Evolutionary conservation across 2,329 filamentous ascomycete genomes (phyloP).

Genomic region (Xylaria sp.): DNA sequence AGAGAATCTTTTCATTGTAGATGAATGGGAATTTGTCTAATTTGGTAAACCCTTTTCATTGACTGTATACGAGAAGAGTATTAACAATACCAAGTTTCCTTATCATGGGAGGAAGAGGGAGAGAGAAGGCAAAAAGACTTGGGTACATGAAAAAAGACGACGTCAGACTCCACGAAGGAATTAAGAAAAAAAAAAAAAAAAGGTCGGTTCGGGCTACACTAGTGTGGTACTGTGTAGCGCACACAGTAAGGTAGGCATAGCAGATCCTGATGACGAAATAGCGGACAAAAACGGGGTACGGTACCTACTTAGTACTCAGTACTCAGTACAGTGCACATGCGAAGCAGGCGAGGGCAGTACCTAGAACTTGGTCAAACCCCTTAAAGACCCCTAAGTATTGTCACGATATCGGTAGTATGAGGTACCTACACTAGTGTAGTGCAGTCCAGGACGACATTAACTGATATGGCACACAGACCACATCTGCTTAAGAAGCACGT

Average conservation of each 20-base stretch:
- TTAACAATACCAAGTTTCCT: neutral
- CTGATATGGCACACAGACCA: neutral
- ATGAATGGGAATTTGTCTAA: neutral
- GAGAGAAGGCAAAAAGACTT: neutral
- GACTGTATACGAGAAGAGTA: neutral
- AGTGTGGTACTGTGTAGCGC: neutral
- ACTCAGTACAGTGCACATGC: too few relatives aligned
- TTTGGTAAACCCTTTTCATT: neutral
- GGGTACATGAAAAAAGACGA: conserved; percentile 19
- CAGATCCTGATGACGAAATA: conserved; percentile 39
- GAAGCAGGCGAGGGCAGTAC: conserved; percentile 5
- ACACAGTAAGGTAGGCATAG: conserved; percentile 3
- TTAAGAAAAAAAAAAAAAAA: conserved; percentile 1
- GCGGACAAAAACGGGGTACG: conserved; percentile 27
- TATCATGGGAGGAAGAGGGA: neutral
- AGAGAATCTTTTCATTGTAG: conserved; percentile 11
- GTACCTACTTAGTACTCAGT: too few relatives aligned
- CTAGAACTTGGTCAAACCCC: neutral
- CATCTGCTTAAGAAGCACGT: conserved; percentile 16
- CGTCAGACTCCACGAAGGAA: conserved; percentile 14
- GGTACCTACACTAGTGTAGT: neutral
- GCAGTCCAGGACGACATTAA: too few relatives aligned
- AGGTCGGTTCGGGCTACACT: conserved; percentile 1
- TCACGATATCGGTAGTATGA: neutral
- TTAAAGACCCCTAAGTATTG: conserved; percentile 26